These are phyloP conservation scores for Myriangium duriaei DNA, from an alignment of 2,329 filamentous ascomycete species.

Conservation along the genomic window DNA sequence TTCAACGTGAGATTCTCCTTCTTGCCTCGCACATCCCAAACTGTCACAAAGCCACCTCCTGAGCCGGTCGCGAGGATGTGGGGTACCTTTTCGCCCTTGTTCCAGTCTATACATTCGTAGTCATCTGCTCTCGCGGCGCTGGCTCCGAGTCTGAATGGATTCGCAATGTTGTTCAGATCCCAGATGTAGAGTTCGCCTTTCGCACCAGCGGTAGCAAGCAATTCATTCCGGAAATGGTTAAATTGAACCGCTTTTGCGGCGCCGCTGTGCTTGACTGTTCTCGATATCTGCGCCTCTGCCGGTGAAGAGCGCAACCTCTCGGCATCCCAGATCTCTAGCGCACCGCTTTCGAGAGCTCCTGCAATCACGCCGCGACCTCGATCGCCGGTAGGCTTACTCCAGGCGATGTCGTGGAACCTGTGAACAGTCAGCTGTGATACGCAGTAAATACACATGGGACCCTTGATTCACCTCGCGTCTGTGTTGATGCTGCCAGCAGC, in stretches of 20 bases:
- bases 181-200: constrained; percentile 96
- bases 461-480: constrained; percentile 61
- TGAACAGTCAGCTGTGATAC: constrained; percentile 16
- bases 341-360: constrained; percentile 87
- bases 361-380: constrained; percentile 82
- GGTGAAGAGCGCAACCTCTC: constrained; percentile 43
- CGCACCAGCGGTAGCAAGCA: constrained; percentile 81
- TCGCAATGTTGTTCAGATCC: constrained; percentile 80
- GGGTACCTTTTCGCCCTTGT: constrained; percentile 69
- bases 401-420: constrained; percentile 95
- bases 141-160: constrained; percentile 79
- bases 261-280: constrained; percentile 80
- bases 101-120: constrained; percentile 95
- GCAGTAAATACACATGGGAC: neutral
- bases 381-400: constrained; percentile 70
- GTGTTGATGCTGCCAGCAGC: constrained; percentile 72
- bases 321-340: constrained; percentile 87
- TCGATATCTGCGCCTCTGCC: constrained; percentile 68
- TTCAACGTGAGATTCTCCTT: constrained; percentile 94
- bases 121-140: constrained; percentile 83
- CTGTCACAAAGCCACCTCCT: constrained; percentile 85
- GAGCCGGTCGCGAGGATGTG: constrained; percentile 94
- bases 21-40: constrained; percentile 97
- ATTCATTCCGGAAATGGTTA: constrained; percentile 82
- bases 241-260: constrained; percentile 92